Percentiles rank a stretch among this genome's conserved stretches.
Conservation (phyloP, 169 alveolate species). For the Theileria sp. region DNA sequence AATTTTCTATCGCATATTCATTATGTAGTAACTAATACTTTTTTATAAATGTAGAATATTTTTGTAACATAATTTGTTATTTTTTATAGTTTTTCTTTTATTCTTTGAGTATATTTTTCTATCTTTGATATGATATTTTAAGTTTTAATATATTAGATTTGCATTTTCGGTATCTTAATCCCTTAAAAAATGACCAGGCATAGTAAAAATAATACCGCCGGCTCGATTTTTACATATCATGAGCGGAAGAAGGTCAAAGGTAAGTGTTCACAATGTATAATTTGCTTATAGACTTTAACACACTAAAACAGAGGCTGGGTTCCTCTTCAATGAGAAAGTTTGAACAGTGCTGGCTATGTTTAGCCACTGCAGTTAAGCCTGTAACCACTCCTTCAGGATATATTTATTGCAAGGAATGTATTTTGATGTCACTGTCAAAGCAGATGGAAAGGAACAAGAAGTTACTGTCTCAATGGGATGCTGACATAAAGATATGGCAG, state of each 20-base stretch:
- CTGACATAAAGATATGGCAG: slow-evolving; percentile 32
- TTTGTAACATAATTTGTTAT: neutral
- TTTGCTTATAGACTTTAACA: slow-evolving; percentile 76
- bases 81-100: neutral
- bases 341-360: slow-evolving; percentile 90
- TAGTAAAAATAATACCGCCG: slow-evolving; percentile 88
- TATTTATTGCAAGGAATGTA: slow-evolving; percentile 90
- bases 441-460: slow-evolving; percentile 80
- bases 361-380: slow-evolving; percentile 83
- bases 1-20: neutral
- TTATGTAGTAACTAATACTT: neutral
- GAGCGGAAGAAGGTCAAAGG: slow-evolving; percentile 84
- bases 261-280: neutral
- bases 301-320: slow-evolving; percentile 86
- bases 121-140: neutral
- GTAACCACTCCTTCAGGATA: slow-evolving; percentile 88
- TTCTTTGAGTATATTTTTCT: neutral
- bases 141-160: neutral
- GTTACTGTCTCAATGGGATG: slow-evolving; percentile 41
- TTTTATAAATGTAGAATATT: slow-evolving; percentile 12
- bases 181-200: slow-evolving; percentile 83
- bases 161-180: neutral
- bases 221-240: slow-evolving; percentile 86
- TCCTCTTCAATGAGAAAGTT: slow-evolving; percentile 85
- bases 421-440: slow-evolving; percentile 79